Percentiles rank a stretch among this genome's conserved stretches.
Conservation (phyloP, 371 early-diverging fungal species). For the Apophysomyces trapeziformis region DNA sequence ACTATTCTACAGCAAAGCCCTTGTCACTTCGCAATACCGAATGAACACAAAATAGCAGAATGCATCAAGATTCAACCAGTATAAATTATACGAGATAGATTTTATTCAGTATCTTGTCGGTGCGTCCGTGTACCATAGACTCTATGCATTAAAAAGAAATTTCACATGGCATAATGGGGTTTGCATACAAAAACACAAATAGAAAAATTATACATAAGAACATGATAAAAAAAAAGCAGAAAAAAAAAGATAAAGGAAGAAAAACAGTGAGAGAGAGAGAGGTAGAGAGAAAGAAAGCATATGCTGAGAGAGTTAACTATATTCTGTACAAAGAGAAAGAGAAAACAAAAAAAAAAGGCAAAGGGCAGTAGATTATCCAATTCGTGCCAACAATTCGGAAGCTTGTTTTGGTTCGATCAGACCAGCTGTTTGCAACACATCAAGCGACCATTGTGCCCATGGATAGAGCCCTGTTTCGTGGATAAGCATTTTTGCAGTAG, state of each 20-base stretch:
- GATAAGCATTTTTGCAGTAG: neutral
- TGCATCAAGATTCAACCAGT: too few species aligned
- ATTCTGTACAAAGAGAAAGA: slow-evolving; percentile 4
- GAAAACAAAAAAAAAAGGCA: too few species aligned
- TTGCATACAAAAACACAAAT: slow-evolving; percentile 5
- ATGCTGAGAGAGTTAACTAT: neutral
- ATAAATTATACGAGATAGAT: too few species aligned
- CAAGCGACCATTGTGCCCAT: slow-evolving; percentile 11
- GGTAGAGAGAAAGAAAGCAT: slow-evolving; percentile 8
- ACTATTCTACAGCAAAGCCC: too few species aligned
- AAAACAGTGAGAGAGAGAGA: neutral
- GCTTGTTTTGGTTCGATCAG: slow-evolving; percentile 8
- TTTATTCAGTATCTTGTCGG: neutral
- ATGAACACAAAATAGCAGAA: too few species aligned
- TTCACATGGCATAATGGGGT: slow-evolving; percentile 9
- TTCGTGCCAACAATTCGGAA: slow-evolving; percentile 1
- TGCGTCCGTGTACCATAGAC: slow-evolving; percentile 7
- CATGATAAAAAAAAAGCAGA: neutral
- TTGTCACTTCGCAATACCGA: too few species aligned
- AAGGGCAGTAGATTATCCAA: neutral
- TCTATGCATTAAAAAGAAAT: slow-evolving; percentile 3
- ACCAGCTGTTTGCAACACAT: slow-evolving; percentile 7
- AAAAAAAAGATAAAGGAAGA: neutral
- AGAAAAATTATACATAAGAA: slow-evolving; percentile 8
- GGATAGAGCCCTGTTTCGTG: slow-evolving; percentile 4